These are phyloP conservation scores for Kwoniella sp. DNA, from an alignment of 768 basidiomycete species.

Conservation along the genomic window DNA sequence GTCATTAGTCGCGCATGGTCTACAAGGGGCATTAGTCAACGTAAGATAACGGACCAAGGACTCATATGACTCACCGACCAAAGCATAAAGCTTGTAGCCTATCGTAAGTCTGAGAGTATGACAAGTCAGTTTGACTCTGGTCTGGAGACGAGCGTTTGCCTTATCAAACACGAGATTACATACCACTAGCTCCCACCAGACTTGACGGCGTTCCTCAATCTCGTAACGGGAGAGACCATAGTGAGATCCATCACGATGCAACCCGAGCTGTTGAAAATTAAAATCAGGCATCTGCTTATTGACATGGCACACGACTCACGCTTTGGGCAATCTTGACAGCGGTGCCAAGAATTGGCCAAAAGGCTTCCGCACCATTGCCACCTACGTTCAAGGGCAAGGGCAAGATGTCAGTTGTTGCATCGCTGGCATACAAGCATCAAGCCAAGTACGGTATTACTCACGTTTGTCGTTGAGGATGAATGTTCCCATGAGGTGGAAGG, in stretches of 20 bases:
- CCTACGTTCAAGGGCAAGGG: constrained; percentile 17
- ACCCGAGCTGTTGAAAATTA: constrained; percentile 37
- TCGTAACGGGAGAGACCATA: constrained; percentile 51
- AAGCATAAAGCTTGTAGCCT: constrained; percentile 53
- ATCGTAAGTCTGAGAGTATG: constrained; percentile 39
- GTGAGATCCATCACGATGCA: constrained; percentile 52
- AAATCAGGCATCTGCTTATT: constrained; percentile 11
- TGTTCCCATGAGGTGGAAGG: constrained; percentile 47
- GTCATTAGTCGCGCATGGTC: constrained; percentile 46
- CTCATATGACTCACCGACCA: constrained; percentile 30
- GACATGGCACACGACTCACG: constrained; percentile 17
- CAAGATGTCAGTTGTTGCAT: constrained; percentile 9
- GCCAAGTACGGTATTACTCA: too few species aligned
- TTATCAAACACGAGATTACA: constrained; percentile 4
- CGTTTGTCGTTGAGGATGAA: constrained; percentile 52
- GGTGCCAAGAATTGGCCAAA: constrained; percentile 54
- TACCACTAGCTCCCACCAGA: constrained; percentile 54
- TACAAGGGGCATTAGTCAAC: constrained; percentile 2
- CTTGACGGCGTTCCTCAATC: constrained; percentile 47
- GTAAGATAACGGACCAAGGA: not conserved
- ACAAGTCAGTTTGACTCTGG: not conserved
- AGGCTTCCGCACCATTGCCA: constrained; percentile 48
- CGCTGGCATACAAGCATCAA: not conserved
- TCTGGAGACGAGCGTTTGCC: not conserved
- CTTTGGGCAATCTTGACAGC: constrained; percentile 48